Conservation (phyloP, 768 basidiomycete genomes). For the Lentinula guzmanii region DNA sequence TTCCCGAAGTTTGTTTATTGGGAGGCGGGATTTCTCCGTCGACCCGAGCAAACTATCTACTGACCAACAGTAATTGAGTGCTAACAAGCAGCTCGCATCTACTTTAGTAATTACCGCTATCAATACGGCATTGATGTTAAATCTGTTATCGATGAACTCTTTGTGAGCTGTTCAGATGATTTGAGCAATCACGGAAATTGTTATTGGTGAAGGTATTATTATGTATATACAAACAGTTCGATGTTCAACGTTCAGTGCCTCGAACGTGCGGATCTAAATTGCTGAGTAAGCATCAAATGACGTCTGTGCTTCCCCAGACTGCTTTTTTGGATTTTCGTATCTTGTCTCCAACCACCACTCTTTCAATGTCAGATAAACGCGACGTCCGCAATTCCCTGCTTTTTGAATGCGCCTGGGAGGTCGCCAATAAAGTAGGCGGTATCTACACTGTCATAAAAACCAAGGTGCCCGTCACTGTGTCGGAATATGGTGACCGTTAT, state of each 20-base stretch:
- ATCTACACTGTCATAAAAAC: conserved; percentile 99
- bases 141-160: not conserved
- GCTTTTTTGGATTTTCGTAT: not conserved
- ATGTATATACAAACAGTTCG: too few species aligned
- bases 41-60: not conserved
- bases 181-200: not conserved
- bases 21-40: conserved; percentile 30
- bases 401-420: conserved; percentile 98
- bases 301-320: not conserved
- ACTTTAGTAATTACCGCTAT: too few species aligned
- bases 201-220: too few species aligned
- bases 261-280: not conserved
- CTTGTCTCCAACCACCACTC: conserved; percentile 17
- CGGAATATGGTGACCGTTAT: conserved; percentile 93
- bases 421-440: conserved; percentile 97
- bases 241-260: not conserved
- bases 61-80: not conserved
- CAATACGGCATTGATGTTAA: not conserved
- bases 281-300: not conserved
- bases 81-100: too few species aligned
- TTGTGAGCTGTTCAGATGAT: not conserved
- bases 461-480: conserved; percentile 96
- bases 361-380: conserved; percentile 39
- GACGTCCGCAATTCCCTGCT: conserved; percentile 77
- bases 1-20: conserved; percentile 27